Conservation (phyloP, 2,329 filamentous ascomycete species). For the Talaromyces sp. region DNA sequence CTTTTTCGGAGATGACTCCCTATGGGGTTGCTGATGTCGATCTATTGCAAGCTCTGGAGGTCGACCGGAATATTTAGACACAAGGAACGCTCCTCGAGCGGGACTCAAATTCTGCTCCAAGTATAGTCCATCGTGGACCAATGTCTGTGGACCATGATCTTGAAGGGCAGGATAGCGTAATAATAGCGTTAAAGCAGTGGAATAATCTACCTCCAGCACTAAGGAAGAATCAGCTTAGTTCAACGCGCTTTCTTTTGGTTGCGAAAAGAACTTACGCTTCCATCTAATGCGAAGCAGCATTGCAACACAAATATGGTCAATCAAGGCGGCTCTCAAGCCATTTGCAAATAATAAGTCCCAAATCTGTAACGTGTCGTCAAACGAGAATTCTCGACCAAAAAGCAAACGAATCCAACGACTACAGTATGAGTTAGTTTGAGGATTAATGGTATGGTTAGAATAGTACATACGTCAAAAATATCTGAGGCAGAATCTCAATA, state of each 20-base stretch:
- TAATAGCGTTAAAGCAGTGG: slow-evolving; percentile 73
- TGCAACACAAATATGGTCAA: slow-evolving; percentile 87
- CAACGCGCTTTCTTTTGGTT: background rate
- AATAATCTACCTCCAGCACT: slow-evolving; percentile 87
- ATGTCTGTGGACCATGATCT: slow-evolving; percentile 67
- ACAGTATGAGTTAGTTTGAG: slow-evolving; percentile 17
- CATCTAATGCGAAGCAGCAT: slow-evolving; percentile 92
- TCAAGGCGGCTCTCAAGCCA: slow-evolving; percentile 72
- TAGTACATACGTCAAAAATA: slow-evolving; percentile 77
- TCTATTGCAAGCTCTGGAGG: slow-evolving; percentile 35
- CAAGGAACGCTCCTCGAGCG: slow-evolving; percentile 43
- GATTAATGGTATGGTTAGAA: background rate
- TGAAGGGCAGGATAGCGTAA: slow-evolving; percentile 74
- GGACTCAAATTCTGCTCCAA: slow-evolving; percentile 43
- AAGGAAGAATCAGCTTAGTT: background rate
- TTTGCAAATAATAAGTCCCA: slow-evolving; percentile 93
- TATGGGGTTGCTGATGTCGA: slow-evolving; percentile 19
- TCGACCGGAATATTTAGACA: slow-evolving; percentile 47
- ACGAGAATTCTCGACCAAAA: slow-evolving; percentile 89
- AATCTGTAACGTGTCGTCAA: slow-evolving; percentile 74
- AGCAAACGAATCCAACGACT: slow-evolving; percentile 91
- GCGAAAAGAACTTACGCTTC: slow-evolving; percentile 60
- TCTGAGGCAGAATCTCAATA: slow-evolving; percentile 90
- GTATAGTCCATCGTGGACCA: slow-evolving; percentile 77
- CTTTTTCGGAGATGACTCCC: slow-evolving; percentile 5